Evolutionary conservation across 108 stramenopile genomes (phyloP).

Genomic region (Cyclotella sp.): DNA sequence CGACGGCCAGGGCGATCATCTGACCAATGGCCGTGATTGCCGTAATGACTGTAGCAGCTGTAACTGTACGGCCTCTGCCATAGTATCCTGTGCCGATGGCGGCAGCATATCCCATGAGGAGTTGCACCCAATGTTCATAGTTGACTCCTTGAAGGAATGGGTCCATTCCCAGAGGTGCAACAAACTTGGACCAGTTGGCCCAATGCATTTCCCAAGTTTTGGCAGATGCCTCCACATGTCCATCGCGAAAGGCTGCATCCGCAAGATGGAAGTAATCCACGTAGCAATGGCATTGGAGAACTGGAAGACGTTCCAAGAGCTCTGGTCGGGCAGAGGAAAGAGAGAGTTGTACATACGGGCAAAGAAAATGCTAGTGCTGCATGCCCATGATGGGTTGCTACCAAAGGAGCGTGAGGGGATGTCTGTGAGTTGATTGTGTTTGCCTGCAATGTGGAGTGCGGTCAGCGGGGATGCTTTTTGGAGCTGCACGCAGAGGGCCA

Average conservation of each 20-base stretch:
- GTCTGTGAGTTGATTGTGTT: slow-evolving; percentile 1
- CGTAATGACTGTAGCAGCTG: slow-evolving; percentile 7
- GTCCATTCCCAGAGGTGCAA: slow-evolving; percentile 20
- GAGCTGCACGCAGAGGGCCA: neutral
- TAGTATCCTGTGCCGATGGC: neutral
- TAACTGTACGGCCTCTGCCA: neutral
- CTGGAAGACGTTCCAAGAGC: slow-evolving; percentile 13
- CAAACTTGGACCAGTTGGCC: neutral
- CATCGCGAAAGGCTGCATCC: slow-evolving; percentile 6
- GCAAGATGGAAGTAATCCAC: neutral
- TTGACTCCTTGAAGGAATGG: slow-evolving; percentile 4
- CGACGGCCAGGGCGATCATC: neutral
- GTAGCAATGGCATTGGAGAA: neutral
- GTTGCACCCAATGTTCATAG: neutral
- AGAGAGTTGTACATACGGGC: neutral
- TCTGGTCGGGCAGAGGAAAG: slow-evolving; percentile 11
- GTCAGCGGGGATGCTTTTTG: slow-evolving; percentile 11
- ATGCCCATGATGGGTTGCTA: neutral
- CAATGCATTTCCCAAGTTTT: slow-evolving; percentile 1
- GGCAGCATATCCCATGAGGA: slow-evolving; percentile 4
- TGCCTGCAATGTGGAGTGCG: neutral
- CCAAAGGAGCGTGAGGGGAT: slow-evolving; percentile 20
- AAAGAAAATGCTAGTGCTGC: neutral
- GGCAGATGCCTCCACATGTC: slow-evolving; percentile 15
- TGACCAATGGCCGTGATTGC: slow-evolving; percentile 9